Conservation (phyloP, 306 rosid genomes). For the Vicia sativa region DNA sequence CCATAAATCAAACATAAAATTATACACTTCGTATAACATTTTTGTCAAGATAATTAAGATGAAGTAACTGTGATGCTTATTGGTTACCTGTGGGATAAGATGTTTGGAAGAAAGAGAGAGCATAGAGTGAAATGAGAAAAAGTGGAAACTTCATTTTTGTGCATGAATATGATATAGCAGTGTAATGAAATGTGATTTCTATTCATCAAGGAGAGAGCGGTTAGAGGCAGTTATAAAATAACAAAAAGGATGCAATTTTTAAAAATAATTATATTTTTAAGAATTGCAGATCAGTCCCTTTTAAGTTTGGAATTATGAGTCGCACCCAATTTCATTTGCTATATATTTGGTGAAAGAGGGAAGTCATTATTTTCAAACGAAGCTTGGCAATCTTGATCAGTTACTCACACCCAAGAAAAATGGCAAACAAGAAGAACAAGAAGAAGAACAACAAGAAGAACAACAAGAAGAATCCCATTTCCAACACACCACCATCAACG, state of each 20-base stretch:
- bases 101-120: constrained; percentile 35
- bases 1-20: neutral
- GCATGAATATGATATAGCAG: neutral
- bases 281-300: too few species aligned
- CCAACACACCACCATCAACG: constrained; percentile 46
- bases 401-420: neutral
- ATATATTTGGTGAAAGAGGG: neutral
- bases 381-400: too few species aligned
- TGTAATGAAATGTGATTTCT: neutral
- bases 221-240: neutral
- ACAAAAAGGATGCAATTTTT: too few species aligned
- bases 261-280: too few species aligned
- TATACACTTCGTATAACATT: constrained; percentile 13
- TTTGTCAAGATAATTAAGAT: neutral
- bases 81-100: constrained; percentile 46
- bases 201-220: neutral
- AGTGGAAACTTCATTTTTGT: constrained; percentile 8
- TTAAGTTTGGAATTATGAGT: too few species aligned
- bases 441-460: constrained; percentile 27
- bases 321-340: neutral
- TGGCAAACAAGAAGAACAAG: neutral
- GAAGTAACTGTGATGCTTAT: neutral
- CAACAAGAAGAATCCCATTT: neutral
- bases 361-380: too few species aligned
- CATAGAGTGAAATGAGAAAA: constrained; percentile 41